A percentile compares a stretch with the other conserved stretches of the same genome.
These are phyloP conservation scores for Sphaerulina populicola DNA, from an alignment of 2,329 filamentous ascomycete species.

Conservation along the genomic window DNA sequence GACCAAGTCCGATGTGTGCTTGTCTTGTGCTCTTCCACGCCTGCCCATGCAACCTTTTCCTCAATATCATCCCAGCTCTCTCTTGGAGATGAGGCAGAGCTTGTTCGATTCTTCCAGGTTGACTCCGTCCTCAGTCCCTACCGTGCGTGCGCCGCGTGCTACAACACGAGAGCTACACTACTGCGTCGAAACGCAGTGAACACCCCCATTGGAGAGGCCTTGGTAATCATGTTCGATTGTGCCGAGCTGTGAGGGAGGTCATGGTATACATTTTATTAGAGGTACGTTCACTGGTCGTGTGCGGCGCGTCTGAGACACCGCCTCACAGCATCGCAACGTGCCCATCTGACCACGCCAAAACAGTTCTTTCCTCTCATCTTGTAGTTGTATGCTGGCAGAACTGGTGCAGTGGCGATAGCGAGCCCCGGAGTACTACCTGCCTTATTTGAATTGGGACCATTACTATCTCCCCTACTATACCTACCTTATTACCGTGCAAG, in stretches of 20 bases:
- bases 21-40: constrained; percentile 6
- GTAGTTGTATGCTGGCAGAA: constrained; percentile 15
- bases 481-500: background rate
- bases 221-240: constrained; percentile 1
- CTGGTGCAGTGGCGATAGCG: constrained; percentile 28
- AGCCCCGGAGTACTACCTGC: background rate
- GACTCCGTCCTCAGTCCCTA: constrained; percentile 14
- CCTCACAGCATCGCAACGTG: background rate
- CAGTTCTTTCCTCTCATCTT: constrained; percentile 9
- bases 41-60: constrained; percentile 11
- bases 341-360: background rate
- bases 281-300: background rate
- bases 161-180: background rate
- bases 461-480: background rate
- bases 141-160: constrained; percentile 5
- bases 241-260: background rate
- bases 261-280: constrained; percentile 5
- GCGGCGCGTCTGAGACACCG: background rate
- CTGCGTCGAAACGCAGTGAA: constrained; percentile 1
- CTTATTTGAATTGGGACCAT: background rate
- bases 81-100: constrained; percentile 1
- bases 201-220: background rate
- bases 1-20: too few species aligned
- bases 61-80: background rate
- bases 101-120: constrained; percentile 1